Evolutionary conservation across 164 flowering plant genomes (phyloP), one percentile per base, ranked within the genome.

Genomic region (Aristolochia fimbriata): DNA sequence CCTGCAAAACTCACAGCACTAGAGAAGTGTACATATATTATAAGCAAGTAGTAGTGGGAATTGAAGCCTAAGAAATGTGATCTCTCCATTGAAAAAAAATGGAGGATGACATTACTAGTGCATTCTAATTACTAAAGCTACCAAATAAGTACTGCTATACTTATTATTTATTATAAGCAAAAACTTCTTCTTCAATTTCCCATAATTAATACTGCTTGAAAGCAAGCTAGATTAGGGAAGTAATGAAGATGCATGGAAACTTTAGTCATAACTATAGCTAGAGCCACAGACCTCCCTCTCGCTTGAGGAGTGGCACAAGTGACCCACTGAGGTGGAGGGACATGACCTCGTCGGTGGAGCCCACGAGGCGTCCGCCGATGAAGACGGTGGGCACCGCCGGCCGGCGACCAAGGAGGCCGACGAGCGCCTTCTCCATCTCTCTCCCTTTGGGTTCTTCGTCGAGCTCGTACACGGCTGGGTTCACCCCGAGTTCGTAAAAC

Each of bases 211-310:
- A n/a, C n/a, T n/a, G n/a, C n/a, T n/a, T n/a, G n/a, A n/a, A n/a
- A n/a, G n/a, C n/a, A n/a, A n/a, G n/a, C n/a, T n/a, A n/a, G n/a
- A n/a, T n/a, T n/a, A n/a, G n/a, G n/a, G n/a, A n/a, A n/a, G n/a
- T n/a, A n/a, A n/a, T n/a, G n/a, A n/a, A n/a, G n/a, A n/a, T n/a
- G n/a, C n/a, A n/a, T n/a, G n/a, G n/a, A n/a, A n/a, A n/a, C n/a
- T n/a, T n/a, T n/a, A n/a, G n/a, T n/a, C n/a, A n/a, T n/a, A n/a
- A n/a, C n/a, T n/a, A n/a, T 6, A 49, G n/a, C 52, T 49, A 74
- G 27, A 77, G 76, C 78, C 80, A 77, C 1, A 77, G 65, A 3
- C 76, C 80, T 45, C 78, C 76, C 12, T 73, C 78, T 51, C 64
- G 64, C 62, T 66, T 75, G 52, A 75, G 75, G 75, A 71, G 63